phyloP scores from a whole-genome alignment of 768 basidiomycete genomes.

The Lyophyllum shimeji region DNA sequence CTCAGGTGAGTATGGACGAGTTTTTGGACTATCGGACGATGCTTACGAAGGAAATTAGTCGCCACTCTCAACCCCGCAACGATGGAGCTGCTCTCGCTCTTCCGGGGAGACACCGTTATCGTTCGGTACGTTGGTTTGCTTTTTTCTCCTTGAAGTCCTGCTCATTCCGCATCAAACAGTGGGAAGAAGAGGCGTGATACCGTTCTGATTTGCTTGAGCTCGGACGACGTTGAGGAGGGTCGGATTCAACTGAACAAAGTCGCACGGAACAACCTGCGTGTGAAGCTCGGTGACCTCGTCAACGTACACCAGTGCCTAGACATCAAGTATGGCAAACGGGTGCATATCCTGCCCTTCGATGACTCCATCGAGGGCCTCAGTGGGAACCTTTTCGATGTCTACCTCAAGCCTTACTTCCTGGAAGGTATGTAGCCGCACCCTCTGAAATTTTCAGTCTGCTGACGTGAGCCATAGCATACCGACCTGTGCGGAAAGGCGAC shows the following conservation, averaged over 20 bases:
- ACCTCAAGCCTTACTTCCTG: constrained; percentile 98
- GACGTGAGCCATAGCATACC: constrained; percentile 61
- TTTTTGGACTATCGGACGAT: not conserved
- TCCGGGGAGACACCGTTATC: constrained; percentile 96
- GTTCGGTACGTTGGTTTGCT: constrained; percentile 57
- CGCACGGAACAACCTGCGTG: constrained; percentile 97
- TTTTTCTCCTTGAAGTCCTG: not conserved
- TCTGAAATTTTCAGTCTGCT: not conserved
- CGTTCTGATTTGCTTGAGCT: constrained; percentile 93
- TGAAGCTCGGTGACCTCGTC: constrained; percentile 96
- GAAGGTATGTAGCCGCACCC: constrained; percentile 56
- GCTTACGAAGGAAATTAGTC: constrained; percentile 1
- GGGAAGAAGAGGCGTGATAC: constrained; percentile 98
- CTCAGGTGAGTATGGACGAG: constrained; percentile 60
- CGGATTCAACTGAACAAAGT: constrained; percentile 99
- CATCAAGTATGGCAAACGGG: constrained; percentile 98
- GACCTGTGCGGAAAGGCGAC: constrained; percentile 95
- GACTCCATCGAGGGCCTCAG: constrained; percentile 98
- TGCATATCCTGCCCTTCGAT: constrained; percentile 96
- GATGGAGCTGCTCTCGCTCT: constrained; percentile 91
- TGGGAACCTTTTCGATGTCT: constrained; percentile 98
- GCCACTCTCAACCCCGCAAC: constrained; percentile 69
- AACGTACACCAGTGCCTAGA: constrained; percentile 95
- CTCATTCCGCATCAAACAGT: constrained; percentile 35
- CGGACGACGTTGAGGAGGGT: constrained; percentile 97